These are phyloP conservation scores for Fusarium begoniae DNA, from an alignment of 2,329 filamentous ascomycete species.

Conservation along the genomic window DNA sequence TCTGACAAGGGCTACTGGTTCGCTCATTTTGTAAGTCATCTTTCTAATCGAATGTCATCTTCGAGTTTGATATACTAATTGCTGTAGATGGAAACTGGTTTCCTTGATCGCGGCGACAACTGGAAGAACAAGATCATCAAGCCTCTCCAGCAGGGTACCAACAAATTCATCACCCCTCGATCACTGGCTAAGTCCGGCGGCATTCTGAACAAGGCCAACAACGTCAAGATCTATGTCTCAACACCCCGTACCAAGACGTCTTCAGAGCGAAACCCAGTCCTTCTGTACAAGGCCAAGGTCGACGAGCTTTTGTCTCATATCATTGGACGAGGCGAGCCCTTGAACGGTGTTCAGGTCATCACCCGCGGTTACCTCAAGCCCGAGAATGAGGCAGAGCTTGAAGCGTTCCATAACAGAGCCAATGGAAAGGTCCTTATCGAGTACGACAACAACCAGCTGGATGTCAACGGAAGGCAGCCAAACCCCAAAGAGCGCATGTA, in stretches of 20 bases:
- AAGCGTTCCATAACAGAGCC: neutral
- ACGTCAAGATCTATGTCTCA: neutral
- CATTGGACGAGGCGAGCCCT: neutral
- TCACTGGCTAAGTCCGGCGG: neutral
- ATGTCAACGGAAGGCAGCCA: neutral
- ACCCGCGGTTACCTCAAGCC: neutral
- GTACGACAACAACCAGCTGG: neutral
- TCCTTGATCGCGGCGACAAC: neutral
- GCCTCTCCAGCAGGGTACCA: neutral
- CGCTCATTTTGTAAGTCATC: neutral
- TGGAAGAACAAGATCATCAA: neutral
- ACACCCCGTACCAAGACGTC: neutral
- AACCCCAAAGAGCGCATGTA: neutral
- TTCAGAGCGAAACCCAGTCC: neutral
- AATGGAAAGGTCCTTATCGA: neutral
- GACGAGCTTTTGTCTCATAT: neutral
- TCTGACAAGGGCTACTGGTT: neutral
- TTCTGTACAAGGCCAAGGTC: neutral
- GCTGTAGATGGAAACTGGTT: neutral
- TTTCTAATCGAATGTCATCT: accelerated
- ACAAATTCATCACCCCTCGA: neutral
- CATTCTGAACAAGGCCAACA: neutral
- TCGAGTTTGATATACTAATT: neutral
- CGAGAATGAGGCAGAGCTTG: neutral
- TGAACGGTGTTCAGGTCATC: neutral